Evolutionary conservation across 768 basidiomycete genomes (phyloP).

Genomic region (Calocybe indica): DNA sequence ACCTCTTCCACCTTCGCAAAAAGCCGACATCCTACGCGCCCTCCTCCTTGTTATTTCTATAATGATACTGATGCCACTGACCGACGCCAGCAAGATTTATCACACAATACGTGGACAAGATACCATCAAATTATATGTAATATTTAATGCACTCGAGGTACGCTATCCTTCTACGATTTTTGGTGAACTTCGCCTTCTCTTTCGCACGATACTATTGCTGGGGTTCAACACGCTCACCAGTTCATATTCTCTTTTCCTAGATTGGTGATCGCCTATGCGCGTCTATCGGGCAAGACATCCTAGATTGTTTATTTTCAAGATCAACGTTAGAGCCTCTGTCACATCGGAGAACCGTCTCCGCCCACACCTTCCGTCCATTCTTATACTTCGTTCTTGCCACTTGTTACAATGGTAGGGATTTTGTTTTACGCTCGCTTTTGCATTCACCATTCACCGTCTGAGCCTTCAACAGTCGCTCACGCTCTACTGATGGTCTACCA

Average conservation of each 20-base stretch:
- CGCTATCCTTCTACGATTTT: conserved; percentile 14
- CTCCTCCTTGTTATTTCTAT: conserved; percentile 73
- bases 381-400: conserved; percentile 80
- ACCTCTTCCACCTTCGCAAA: conserved; percentile 78
- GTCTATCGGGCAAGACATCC: conserved; percentile 95
- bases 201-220: too few relatives aligned
- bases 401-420: conserved; percentile 68
- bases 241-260: conserved; percentile 31
- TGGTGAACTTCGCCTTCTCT: too few relatives aligned
- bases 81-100: conserved; percentile 97
- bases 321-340: conserved; percentile 80
- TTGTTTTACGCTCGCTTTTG: conserved; percentile 1
- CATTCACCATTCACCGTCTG: background rate
- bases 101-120: conserved; percentile 97
- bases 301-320: conserved; percentile 93
- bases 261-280: conserved; percentile 93
- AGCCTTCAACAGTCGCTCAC: conserved; percentile 59
- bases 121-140: conserved; percentile 97
- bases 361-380: conserved; percentile 70
- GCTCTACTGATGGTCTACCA: conserved; percentile 95
- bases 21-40: conserved; percentile 85
- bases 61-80: conserved; percentile 69
- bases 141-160: conserved; percentile 98
- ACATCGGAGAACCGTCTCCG: conserved; percentile 51
- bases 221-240: too few relatives aligned